Evolutionary conservation across 768 basidiomycete genomes (phyloP), one percentile per base, ranked within the genome.

Genomic region (Trametes meyenii): DNA sequence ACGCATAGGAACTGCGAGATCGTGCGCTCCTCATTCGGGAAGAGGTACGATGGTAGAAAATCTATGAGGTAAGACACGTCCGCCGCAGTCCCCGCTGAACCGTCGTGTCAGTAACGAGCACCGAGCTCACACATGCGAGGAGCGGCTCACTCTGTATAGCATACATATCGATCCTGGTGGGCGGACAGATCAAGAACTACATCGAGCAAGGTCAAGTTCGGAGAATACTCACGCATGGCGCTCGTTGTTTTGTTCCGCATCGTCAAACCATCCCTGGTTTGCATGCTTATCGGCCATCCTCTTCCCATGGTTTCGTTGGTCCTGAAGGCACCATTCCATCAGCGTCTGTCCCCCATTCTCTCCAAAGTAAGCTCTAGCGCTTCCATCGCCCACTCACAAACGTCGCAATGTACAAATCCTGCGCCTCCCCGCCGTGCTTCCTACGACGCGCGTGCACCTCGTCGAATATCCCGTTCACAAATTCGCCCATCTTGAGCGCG

Each of bases 51-150:
- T 0, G 88, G 85, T 3, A 96, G 78, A 66, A 90, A 87, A 70
- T 95, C 92, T 54, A 94, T 88, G 60, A 96, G 72, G 75, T 89
- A 87, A 0, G 89, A 88, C 7, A 94, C 81, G 68, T 96, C 94
- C 39, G 81, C 76, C 2, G 86, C 84, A 0, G 92, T 88, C 1
- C 92, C 92, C 10, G 72, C 83, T 83, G 65, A 1, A 33, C 26
- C 5, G 8, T 5, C 23, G 48, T 24, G 21, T 44, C 21, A 44
- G 23, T 17, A 6, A 6, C n/a, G n/a, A 40, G 12, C 35, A 1
- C 14, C 5, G 2, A 38, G 21, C 17, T 10, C 23, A n/a, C 5
- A 12, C 40, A 33, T 0, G 21, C 19, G 4, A 14, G 3, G 23
- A 24, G 45, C 13, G 5, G 54, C 43, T 62, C 77, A 82, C 82